Conservation (phyloP, 352 stramenopile species). For the Thalassiosira delicatula region DNA sequence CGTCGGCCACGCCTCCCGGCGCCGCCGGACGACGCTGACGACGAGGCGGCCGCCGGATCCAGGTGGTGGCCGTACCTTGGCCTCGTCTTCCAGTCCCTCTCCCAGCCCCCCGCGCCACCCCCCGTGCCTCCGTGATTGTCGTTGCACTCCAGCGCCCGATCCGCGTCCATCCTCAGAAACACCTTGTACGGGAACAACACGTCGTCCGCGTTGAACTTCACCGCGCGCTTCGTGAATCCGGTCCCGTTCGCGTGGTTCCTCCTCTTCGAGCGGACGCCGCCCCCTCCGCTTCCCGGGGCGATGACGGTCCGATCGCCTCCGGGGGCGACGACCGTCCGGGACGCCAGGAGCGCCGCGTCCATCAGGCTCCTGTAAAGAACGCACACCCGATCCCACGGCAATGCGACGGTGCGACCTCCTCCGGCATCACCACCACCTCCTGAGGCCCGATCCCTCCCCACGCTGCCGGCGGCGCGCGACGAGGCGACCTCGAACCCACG, state of each 20-base stretch:
- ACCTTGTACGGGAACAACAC: conserved; percentile 68
- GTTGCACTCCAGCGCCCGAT: conserved; percentile 37
- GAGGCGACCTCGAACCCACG: conserved; percentile 24
- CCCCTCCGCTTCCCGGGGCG: no score
- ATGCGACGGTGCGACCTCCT: background rate
- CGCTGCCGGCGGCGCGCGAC: no score
- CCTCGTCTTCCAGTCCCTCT: conserved; percentile 59
- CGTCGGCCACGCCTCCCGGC: conserved; percentile 16
- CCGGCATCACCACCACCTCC: background rate
- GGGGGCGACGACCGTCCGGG: conserved; percentile 10
- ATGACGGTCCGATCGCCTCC: background rate
- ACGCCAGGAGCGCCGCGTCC: conserved; percentile 48
- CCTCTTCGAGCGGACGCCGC: background rate
- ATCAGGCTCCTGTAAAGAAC: conserved; percentile 52
- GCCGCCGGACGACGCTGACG: background rate
- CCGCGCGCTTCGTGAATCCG: conserved; percentile 39
- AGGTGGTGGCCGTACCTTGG: conserved; percentile 58
- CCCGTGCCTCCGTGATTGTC: conserved; percentile 44
- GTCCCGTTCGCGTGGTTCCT: conserved; percentile 53
- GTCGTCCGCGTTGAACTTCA: conserved; percentile 63
- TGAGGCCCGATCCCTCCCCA: no score
- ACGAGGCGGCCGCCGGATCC: background rate
- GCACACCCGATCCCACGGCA: conserved; percentile 43
- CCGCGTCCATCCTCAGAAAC: conserved; percentile 62
- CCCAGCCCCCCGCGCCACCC: background rate